Evolutionary conservation across 495 filamentous ascomycete genomes (phyloP).

Genomic region (Bombardia bombarda): DNA sequence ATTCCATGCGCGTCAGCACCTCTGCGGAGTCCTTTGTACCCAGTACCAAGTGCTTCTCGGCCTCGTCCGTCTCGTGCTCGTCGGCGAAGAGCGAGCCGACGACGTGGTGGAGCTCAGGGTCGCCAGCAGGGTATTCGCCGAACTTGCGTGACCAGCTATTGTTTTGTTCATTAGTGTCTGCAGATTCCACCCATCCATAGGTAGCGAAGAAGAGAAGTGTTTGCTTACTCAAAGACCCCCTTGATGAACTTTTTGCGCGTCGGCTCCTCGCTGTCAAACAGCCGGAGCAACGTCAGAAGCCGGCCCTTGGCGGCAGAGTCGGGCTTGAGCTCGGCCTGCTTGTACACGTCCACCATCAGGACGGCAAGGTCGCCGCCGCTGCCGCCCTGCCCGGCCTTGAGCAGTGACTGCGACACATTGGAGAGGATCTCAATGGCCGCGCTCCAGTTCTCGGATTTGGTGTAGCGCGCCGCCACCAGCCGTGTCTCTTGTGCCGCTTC

Average conservation of each 20-base stretch:
- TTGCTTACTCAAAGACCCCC: conserved; percentile 74
- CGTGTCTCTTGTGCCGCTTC: conserved; percentile 97
- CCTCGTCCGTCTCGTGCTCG: conserved; percentile 84
- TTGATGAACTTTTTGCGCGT: conserved; percentile 84
- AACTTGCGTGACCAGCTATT: conserved; percentile 72
- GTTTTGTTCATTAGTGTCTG: conserved; percentile 1
- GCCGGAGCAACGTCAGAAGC: conserved; percentile 55
- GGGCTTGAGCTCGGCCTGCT: conserved; percentile 68
- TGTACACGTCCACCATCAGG: conserved; percentile 79
- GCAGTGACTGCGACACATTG: conserved; percentile 72
- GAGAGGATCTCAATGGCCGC: conserved; percentile 81
- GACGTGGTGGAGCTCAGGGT: conserved; percentile 93
- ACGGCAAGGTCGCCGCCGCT: conserved; percentile 87
- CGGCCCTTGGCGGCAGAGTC: conserved; percentile 55
- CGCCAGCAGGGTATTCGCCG: conserved; percentile 83
- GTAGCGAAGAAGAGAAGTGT: conserved; percentile 8
- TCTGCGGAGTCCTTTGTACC: conserved; percentile 86
- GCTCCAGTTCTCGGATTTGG: conserved; percentile 73
- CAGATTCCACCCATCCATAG: neutral
- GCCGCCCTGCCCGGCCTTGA: conserved; percentile 83
- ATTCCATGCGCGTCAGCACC: conserved; percentile 72
- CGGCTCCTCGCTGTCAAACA: conserved; percentile 77
- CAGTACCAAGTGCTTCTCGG: conserved; percentile 81
- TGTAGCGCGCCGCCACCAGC: conserved; percentile 85
- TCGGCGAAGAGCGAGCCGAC: conserved; percentile 81